Evolutionary conservation across 2,329 filamentous ascomycete genomes (phyloP).

Genomic region (Arthroderma uncinatum): DNA sequence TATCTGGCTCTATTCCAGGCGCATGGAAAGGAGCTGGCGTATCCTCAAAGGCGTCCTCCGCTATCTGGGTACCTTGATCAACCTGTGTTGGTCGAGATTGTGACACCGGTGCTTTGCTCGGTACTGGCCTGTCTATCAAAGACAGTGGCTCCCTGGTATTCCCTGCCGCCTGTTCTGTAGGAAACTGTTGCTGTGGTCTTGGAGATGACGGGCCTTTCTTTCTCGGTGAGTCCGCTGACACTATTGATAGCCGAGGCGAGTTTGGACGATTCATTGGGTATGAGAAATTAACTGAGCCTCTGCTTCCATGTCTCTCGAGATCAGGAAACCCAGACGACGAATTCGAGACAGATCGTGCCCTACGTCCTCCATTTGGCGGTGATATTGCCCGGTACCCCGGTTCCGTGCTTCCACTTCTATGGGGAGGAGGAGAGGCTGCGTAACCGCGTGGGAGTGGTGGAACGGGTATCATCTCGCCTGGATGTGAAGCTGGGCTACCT

Average conservation of each 20-base stretch:
- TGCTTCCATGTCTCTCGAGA: slow-evolving; percentile 30
- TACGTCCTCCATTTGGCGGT: slow-evolving; percentile 30
- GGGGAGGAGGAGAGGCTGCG: slow-evolving; percentile 21
- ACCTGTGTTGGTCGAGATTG: neutral
- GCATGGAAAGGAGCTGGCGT: neutral
- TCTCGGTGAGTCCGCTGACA: neutral
- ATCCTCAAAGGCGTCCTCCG: neutral
- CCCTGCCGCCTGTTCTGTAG: neutral
- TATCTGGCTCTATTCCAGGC: neutral
- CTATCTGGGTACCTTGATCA: neutral
- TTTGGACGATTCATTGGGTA: slow-evolving; percentile 35
- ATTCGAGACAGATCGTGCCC: slow-evolving; percentile 19
- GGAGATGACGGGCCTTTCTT: neutral
- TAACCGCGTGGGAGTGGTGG: slow-evolving; percentile 55
- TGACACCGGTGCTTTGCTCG: neutral
- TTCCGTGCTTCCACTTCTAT: slow-evolving; percentile 42
- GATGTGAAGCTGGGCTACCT: slow-evolving; percentile 37
- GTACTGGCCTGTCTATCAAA: neutral
- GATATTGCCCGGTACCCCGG: slow-evolving; percentile 38
- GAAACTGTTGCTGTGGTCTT: neutral
- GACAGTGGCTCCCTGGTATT: neutral
- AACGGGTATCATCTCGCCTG: slow-evolving; percentile 51
- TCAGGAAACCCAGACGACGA: slow-evolving; percentile 23
- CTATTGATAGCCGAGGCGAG: slow-evolving; percentile 26
- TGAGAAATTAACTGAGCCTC: slow-evolving; percentile 40